Base-by-base conservation (phyloP, 1,284 basidiomycete genomes). In the Trichosporon sp. region DNA sequence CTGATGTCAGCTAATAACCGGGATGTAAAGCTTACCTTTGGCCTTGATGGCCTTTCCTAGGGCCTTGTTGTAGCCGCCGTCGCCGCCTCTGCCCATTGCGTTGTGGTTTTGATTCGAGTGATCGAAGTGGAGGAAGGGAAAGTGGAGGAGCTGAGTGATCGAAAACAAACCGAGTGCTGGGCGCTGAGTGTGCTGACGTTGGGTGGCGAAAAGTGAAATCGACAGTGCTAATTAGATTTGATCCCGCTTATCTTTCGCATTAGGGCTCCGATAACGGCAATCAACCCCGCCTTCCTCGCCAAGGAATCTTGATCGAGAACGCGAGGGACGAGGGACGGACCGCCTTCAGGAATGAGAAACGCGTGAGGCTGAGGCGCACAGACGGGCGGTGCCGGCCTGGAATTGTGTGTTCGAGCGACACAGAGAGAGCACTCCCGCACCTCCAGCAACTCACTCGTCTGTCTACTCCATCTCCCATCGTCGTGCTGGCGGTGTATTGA, bases 41-140 rank as follows among this genome's bases (percentile, higher is more conserved):
- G 92, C 89, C 84, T 96, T 96, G 89, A 95, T 94, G 81, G 91
- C 89, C 81, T 96, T 97, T 23, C 90, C 91, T 64, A 95, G 83
- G 76, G 88, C 92, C 82, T 96, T 96, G 46, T 92, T 88, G 6
- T 90, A 91, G 75, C 91, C 92, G 70, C 90, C 91, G 91, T 78
- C 81, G 29, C 49, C 49, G 60, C 81, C 81, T 69, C 73, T 69
- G n/a, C 73, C 73, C 80, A 81, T 80, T 13, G 19, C 31, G 49
- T 54, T 14, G 25, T 11, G 75, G 63, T 5, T 27, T 37, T 8
- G 49, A n/a, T n/a, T n/a, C n/a, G n/a, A n/a, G n/a, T n/a, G n/a
- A n/a, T n/a, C n/a, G n/a, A n/a, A n/a, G n/a, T n/a, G n/a, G n/a
- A n/a, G n/a, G n/a, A n/a, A 33, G 25, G 58, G 19, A 40, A 36